phyloP scores from a whole-genome alignment of 441 rosid genomes.

The Gossypium schwendimanii region DNA sequence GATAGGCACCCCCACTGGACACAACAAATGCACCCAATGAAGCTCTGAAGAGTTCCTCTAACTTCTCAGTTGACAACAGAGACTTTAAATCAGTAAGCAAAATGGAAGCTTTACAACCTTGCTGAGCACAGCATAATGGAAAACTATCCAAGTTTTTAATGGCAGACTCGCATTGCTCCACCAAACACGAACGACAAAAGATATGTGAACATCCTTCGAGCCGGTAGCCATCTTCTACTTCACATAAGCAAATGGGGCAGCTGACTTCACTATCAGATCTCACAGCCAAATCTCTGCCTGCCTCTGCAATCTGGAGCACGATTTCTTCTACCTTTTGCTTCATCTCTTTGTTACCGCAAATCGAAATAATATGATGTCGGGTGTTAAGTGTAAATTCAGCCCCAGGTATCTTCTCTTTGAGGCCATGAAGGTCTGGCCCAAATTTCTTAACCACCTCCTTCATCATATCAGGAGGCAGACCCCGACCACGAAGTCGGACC shows the following conservation, averaged over 20 bases:
- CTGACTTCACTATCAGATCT: slow-evolving; percentile 24
- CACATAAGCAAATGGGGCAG: slow-evolving; percentile 62
- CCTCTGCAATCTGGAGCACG: slow-evolving; percentile 35
- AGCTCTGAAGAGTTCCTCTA: slow-evolving; percentile 77
- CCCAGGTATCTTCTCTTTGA: slow-evolving; percentile 47
- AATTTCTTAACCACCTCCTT: slow-evolving; percentile 58
- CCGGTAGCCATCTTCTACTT: slow-evolving; percentile 48
- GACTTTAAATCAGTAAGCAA: slow-evolving; percentile 52
- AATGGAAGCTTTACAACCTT: slow-evolving; percentile 43
- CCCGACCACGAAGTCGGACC: slow-evolving; percentile 46
- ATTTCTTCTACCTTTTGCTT: slow-evolving; percentile 47
- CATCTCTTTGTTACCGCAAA: slow-evolving; percentile 42
- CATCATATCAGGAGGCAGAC: slow-evolving; percentile 57
- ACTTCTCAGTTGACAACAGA: slow-evolving; percentile 49
- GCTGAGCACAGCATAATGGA: slow-evolving; percentile 48
- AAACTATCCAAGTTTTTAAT: slow-evolving; percentile 58
- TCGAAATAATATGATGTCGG: slow-evolving; percentile 39
- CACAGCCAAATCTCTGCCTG: slow-evolving; percentile 16
- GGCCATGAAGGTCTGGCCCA: slow-evolving; percentile 60
- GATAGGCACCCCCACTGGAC: slow-evolving; percentile 50
- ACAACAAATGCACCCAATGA: slow-evolving; percentile 57
- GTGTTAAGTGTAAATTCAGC: slow-evolving; percentile 49
- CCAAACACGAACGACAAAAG: slow-evolving; percentile 54
- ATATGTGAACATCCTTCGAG: slow-evolving; percentile 56
- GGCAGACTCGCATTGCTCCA: slow-evolving; percentile 77